Conservation (phyloP, 768 basidiomycete species). For the Nidularia pulvinata region DNA sequence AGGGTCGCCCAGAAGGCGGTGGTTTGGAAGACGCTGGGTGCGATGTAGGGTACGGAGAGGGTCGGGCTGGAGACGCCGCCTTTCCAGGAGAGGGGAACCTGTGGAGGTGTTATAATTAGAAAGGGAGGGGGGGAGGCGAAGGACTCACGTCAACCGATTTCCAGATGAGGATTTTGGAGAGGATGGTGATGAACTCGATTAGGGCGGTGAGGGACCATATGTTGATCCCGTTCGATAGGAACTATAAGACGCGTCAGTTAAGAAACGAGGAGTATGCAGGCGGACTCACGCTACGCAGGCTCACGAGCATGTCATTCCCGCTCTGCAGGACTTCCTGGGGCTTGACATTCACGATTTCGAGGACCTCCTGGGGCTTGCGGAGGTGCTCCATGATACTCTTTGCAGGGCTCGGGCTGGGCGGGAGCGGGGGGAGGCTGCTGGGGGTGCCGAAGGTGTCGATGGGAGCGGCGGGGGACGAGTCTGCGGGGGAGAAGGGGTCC, state of each 20-base stretch:
- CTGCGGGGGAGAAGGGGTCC: conserved; percentile 36
- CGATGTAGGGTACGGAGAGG: conserved; percentile 46
- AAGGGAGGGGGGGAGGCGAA: background rate
- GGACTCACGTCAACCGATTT: no score
- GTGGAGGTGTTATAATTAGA: background rate
- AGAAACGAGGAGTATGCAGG: background rate
- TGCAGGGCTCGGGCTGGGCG: conserved; percentile 36
- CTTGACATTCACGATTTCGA: conserved; percentile 19
- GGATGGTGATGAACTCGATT: conserved; percentile 52
- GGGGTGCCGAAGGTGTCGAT: conserved; percentile 21
- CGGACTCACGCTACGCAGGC: conserved; percentile 32
- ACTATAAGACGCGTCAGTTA: conserved; percentile 28
- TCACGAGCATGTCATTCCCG: conserved; percentile 30
- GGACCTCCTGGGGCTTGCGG: conserved; percentile 24
- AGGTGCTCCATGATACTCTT: conserved; percentile 36
- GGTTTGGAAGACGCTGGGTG: conserved; percentile 39
- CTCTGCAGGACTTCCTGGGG: conserved; percentile 32
- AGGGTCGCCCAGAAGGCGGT: conserved; percentile 52
- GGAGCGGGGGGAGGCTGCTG: conserved; percentile 35
- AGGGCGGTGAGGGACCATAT: conserved; percentile 57
- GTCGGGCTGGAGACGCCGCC: conserved; percentile 9
- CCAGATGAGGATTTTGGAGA: conserved; percentile 29
- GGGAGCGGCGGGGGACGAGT: conserved; percentile 15
- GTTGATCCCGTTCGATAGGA: conserved; percentile 65
- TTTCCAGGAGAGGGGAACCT: conserved; percentile 25